Evolutionary conservation across 805 yeast genomes (phyloP), one percentile per base, ranked within the genome.

Genomic region (Candida andamanensis): DNA sequence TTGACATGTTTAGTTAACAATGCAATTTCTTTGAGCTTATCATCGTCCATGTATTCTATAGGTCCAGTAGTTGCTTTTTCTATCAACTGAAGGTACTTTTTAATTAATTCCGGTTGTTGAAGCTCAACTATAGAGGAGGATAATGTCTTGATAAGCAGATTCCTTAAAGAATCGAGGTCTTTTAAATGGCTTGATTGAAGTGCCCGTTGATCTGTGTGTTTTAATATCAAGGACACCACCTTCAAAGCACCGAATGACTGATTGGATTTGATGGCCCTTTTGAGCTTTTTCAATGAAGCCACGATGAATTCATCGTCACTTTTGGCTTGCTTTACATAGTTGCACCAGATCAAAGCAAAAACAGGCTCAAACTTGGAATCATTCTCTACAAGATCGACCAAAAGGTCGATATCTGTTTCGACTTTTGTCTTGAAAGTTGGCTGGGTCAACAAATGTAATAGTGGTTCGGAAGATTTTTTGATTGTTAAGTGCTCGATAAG

Each of bases 351-450:
- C 1, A 36, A 42, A 25, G 58, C 47, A 28, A 67, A 58, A 4
- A 74, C 48, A 2, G 42, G 38, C 6, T 19, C 26, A 10, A 21
- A 32, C 10, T 13, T 4, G n/a, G 20, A 4, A 15, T 16, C 30
- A n/a, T n/a, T n/a, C n/a, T n/a, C n/a, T 4, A 31, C 19, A 12
- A 32, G 14, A 7, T 14, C 18, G 9, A 36, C 19, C 4, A 64
- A 32, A 0, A 32, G 28, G 1, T 44, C 29, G 18, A 63, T 43
- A 26, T 72, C 60, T 1, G 56, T 48, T 48, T 80, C 89, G 9
- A 80, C 41, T 1, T 46, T 42, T 0, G 85, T 69, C 43, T 59
- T 73, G 46, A 65, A 72, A 0, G 82, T 71, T 5, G 85, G 83
- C 7, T 68, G 60, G 7, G 49, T n/a, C 16, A 45, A 17, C 77